Percentiles rank a stretch among this genome's conserved stretches.
Conservation (phyloP, 768 basidiomycete species). For the Serpula lacrymans region DNA sequence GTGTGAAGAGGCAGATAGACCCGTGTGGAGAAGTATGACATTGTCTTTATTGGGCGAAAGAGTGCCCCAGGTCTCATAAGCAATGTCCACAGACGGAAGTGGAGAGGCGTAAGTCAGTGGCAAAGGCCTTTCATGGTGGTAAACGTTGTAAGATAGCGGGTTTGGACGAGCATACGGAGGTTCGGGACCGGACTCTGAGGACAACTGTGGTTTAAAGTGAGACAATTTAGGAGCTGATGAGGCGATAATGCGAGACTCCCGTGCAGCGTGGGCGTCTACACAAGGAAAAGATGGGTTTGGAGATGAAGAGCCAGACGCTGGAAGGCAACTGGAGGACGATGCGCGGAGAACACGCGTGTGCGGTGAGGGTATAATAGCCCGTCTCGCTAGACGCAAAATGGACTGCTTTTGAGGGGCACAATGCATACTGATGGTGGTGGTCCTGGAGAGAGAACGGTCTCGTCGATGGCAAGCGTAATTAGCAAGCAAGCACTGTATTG, state of each 20-base stretch:
- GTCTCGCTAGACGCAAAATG: too few relatives aligned
- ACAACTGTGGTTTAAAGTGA: slow-evolving; percentile 14
- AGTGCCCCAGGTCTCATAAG: slow-evolving; percentile 98
- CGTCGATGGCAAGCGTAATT: too few relatives aligned
- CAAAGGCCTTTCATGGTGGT: slow-evolving; percentile 60
- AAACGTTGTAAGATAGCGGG: slow-evolving; percentile 69
- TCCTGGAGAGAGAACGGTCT: too few relatives aligned
- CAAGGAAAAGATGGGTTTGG: slow-evolving; percentile 57
- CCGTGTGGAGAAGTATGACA: slow-evolving; percentile 93
- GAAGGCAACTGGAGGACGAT: slow-evolving; percentile 3
- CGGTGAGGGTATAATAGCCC: too few relatives aligned
- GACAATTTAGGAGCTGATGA: slow-evolving; percentile 19
- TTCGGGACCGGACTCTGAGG: slow-evolving; percentile 64
- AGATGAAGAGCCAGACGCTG: neutral
- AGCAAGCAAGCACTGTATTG: too few relatives aligned
- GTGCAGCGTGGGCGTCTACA: slow-evolving; percentile 75
- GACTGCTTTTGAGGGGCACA: too few relatives aligned
- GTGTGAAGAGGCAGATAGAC: slow-evolving; percentile 94
- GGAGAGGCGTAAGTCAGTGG: slow-evolving; percentile 58
- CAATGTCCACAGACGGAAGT: slow-evolving; percentile 76
- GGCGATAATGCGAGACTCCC: slow-evolving; percentile 54
- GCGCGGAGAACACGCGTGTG: too few relatives aligned
- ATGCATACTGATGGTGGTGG: too few relatives aligned
- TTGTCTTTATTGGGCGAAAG: slow-evolving; percentile 78
- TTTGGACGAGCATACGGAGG: slow-evolving; percentile 79